A percentile compares a stretch with the other conserved stretches of the same genome.
These are phyloP conservation scores for Phytophthora nicotianae DNA, from an alignment of 352 stramenopile species.

Conservation along the genomic window DNA sequence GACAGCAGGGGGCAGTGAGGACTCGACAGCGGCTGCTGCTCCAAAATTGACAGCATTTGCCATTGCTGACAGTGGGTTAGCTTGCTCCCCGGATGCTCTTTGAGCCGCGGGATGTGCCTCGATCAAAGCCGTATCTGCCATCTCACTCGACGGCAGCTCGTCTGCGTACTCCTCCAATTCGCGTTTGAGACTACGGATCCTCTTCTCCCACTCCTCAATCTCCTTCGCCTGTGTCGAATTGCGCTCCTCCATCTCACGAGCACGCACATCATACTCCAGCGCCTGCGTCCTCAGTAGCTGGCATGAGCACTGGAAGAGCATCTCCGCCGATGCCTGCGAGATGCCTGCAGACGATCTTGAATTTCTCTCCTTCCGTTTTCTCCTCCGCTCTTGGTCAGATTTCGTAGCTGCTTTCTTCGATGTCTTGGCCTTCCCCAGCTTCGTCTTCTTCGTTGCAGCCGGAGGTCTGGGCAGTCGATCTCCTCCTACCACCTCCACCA, in stretches of 20 bases:
- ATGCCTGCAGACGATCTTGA: conserved; percentile 8
- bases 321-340: conserved; percentile 34
- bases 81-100: conserved; percentile 2
- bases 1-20: conserved; percentile 32
- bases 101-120: background rate
- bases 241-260: conserved; percentile 49
- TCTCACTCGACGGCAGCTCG: conserved; percentile 12
- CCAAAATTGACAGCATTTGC: background rate
- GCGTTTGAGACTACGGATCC: conserved; percentile 35
- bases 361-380: conserved; percentile 25
- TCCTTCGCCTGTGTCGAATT: conserved; percentile 32
- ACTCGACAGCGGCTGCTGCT: conserved; percentile 9
- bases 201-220: conserved; percentile 47
- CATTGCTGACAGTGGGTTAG: background rate
- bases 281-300: conserved; percentile 39
- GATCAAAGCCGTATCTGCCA: conserved; percentile 2
- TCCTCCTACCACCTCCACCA: background rate
- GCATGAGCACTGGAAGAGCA: conserved; percentile 54
- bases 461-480: background rate
- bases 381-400: conserved; percentile 14
- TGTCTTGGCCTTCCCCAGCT: conserved; percentile 3
- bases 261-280: conserved; percentile 55
- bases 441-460: conserved; percentile 10
- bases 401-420: conserved; percentile 24
- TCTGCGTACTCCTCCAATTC: conserved; percentile 36